A percentile compares a stretch with the other conserved stretches of the same genome.
These are phyloP conservation scores for Beta macrorhiza DNA, from an alignment of 179 eudicot genomes.

Conservation along the genomic window DNA sequence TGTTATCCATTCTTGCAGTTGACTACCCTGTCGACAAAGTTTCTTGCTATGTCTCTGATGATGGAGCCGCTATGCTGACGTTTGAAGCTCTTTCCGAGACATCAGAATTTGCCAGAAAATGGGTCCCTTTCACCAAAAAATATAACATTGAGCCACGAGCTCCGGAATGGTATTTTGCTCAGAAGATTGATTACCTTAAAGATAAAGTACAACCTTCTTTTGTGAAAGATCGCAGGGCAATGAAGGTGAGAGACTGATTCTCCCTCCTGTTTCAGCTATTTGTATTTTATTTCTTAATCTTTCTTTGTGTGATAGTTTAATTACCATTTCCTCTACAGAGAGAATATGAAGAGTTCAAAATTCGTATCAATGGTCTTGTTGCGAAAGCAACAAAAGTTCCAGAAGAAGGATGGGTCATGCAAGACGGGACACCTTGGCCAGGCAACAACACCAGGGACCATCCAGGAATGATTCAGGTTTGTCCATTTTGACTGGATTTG, in stretches of 20 bases:
- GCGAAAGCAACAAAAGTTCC: conserved; percentile 57
- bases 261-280: not conserved
- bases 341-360: conserved; percentile 65
- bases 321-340: conserved; percentile 34
- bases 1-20: conserved; percentile 57
- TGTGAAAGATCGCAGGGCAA: conserved; percentile 61
- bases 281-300: not conserved
- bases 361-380: conserved; percentile 54
- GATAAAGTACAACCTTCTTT: conserved; percentile 53
- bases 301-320: not conserved
- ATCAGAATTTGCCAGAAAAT: conserved; percentile 54
- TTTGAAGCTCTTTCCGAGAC: conserved; percentile 65
- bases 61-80: conserved; percentile 63
- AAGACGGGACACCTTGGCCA: conserved; percentile 64
- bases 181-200: conserved; percentile 52
- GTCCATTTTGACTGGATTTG: conserved; percentile 6
- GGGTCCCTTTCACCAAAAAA: conserved; percentile 59
- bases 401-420: conserved; percentile 64
- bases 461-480: conserved; percentile 67
- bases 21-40: conserved; percentile 68
- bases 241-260: conserved; percentile 40
- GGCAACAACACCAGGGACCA: conserved; percentile 61
- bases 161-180: conserved; percentile 54
- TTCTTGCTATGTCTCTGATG: conserved; percentile 64
- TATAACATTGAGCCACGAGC: conserved; percentile 60